Conservation (phyloP, 352 stramenopile species). For the Globisporangium emineosum region DNA sequence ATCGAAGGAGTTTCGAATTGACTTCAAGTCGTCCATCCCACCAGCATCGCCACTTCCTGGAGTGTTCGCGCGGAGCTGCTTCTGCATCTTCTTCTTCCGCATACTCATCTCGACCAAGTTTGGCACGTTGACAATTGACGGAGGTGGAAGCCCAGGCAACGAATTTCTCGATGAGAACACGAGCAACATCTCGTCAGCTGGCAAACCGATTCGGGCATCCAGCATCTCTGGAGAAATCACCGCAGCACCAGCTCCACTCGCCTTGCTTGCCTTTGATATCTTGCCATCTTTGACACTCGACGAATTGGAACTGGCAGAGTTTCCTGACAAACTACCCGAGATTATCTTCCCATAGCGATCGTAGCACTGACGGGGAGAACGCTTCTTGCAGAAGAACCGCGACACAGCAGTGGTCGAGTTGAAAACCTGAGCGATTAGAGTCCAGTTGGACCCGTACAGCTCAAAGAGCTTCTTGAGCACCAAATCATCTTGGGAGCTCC, state of each 20-base stretch:
- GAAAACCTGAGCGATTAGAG: conserved; percentile 81
- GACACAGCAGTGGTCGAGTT: conserved; percentile 72
- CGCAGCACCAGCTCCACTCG: conserved; percentile 28
- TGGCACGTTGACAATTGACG: conserved; percentile 50
- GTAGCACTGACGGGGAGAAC: conserved; percentile 81
- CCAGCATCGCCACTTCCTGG: conserved; percentile 19
- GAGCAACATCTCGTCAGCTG: conserved; percentile 48
- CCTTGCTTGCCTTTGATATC: conserved; percentile 30
- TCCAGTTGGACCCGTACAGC: conserved; percentile 86
- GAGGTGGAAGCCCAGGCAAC: conserved; percentile 58
- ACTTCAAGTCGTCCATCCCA: conserved; percentile 68
- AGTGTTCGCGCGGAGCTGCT: conserved; percentile 21
- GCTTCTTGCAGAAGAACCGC: conserved; percentile 70
- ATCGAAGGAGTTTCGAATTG: conserved; percentile 77
- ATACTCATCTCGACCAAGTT: conserved; percentile 54
- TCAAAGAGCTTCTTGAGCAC: conserved; percentile 84
- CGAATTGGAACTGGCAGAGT: conserved; percentile 1
- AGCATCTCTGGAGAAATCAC: conserved; percentile 46
- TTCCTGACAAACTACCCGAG: conserved; percentile 37
- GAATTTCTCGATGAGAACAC: conserved; percentile 48
- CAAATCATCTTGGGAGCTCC: conserved; percentile 72
- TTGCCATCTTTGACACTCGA: conserved; percentile 42
- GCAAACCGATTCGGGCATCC: conserved; percentile 60
- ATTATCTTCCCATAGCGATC: conserved; percentile 85
- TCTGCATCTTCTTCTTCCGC: conserved; percentile 44